Percentiles rank a stretch among this genome's conserved stretches.
These are phyloP conservation scores for Pichia norvegensis DNA, from an alignment of 1,139 yeast genomes.

Conservation along the genomic window DNA sequence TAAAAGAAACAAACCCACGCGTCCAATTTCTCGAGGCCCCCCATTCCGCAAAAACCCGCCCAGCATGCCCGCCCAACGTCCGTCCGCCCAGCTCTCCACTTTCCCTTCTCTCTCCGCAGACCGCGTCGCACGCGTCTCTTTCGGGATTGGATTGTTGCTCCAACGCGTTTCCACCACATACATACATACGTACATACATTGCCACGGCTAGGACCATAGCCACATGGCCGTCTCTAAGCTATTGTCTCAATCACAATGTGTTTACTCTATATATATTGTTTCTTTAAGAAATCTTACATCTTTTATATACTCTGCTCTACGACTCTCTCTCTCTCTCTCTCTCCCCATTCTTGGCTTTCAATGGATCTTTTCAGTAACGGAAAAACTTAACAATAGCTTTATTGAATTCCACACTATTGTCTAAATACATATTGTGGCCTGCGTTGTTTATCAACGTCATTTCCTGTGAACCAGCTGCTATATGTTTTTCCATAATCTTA, in stretches of 20 bases:
- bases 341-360: too few species aligned
- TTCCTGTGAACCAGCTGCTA: not conserved
- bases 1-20: conserved; percentile 1
- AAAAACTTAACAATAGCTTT: conserved; percentile 39
- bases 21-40: not conserved
- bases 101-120: too few species aligned
- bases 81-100: not conserved
- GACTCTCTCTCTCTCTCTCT: too few species aligned
- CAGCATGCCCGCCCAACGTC: too few species aligned
- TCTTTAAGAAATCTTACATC: too few species aligned
- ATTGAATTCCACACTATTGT: conserved; percentile 61
- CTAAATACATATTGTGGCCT: conserved; percentile 76
- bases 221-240: too few species aligned
- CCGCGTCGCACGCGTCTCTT: not conserved
- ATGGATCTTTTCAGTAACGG: conserved; percentile 21
- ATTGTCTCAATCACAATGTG: too few species aligned
- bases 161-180: not conserved
- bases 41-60: not conserved
- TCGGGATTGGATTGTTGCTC: not conserved
- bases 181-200: too few species aligned
- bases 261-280: too few species aligned
- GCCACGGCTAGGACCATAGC: too few species aligned
- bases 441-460: conserved; percentile 40
- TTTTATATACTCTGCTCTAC: not conserved
- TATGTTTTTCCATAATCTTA: conserved; percentile 28